These are phyloP conservation scores for Penicillium psychrofluorescens DNA, from an alignment of 495 filamentous ascomycete genomes.

Conservation along the genomic window DNA sequence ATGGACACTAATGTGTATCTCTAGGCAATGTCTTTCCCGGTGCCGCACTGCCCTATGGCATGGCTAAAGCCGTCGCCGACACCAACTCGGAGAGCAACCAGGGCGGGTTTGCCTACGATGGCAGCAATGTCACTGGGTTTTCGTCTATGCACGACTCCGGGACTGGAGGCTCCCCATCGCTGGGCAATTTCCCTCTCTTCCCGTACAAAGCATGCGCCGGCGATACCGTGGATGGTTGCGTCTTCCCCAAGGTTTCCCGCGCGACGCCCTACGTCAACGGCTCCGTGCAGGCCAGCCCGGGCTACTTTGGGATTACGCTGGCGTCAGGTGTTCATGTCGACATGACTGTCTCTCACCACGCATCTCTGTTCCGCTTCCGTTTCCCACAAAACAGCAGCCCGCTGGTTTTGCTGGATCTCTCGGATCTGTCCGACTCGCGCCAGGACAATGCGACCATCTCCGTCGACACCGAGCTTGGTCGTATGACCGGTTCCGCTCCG, in stretches of 20 bases:
- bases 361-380: constrained; percentile 59
- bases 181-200: constrained; percentile 73
- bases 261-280: constrained; percentile 39
- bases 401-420: constrained; percentile 60
- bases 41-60: constrained; percentile 64
- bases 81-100: constrained; percentile 58
- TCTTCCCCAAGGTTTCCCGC: constrained; percentile 50
- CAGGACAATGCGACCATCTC: constrained; percentile 55
- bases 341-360: constrained; percentile 54
- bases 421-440: constrained; percentile 60
- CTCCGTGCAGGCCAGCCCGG: constrained; percentile 58
- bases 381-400: constrained; percentile 47
- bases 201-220: constrained; percentile 55
- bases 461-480: constrained; percentile 51
- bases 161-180: constrained; percentile 62
- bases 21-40: constrained; percentile 65
- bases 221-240: constrained; percentile 59
- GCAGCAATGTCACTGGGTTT: constrained; percentile 61
- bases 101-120: constrained; percentile 67
- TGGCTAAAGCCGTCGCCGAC: constrained; percentile 77
- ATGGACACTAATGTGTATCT: background rate
- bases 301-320: constrained; percentile 62
- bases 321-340: constrained; percentile 53
- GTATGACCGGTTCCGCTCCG: constrained; percentile 59
- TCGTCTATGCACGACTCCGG: constrained; percentile 69